Evolutionary conservation across 371 early-diverging fungal genomes (phyloP).

Genomic region (Apophysomyces elegans): DNA sequence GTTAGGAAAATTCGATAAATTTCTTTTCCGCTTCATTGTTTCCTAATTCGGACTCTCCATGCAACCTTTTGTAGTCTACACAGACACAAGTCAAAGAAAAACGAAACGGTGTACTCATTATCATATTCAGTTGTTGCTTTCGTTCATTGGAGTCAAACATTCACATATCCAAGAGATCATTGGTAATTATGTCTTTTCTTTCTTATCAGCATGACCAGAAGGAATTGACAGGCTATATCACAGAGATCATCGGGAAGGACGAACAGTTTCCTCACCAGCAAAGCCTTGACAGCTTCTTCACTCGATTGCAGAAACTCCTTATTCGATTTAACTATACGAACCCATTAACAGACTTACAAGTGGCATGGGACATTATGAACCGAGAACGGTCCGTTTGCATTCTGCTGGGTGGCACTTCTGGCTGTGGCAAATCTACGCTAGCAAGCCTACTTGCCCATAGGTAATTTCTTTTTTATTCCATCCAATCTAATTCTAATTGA

Average conservation of each 20-base stretch:
- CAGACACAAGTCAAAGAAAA: constrained; percentile 7
- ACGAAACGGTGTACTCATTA: constrained; percentile 23
- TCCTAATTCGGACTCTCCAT: not conserved
- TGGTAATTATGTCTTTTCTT: constrained; percentile 16
- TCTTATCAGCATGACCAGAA: not conserved
- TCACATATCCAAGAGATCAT: constrained; percentile 27
- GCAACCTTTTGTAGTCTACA: constrained; percentile 8
- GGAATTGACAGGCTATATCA: not conserved
- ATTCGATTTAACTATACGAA: constrained; percentile 25
- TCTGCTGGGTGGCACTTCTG: constrained; percentile 39
- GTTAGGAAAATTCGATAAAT: not conserved
- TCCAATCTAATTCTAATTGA: too few species aligned
- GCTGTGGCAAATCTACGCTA: constrained; percentile 42
- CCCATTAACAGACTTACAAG: constrained; percentile 29
- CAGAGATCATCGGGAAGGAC: constrained; percentile 4
- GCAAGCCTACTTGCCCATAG: constrained; percentile 38
- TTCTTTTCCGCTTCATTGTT: constrained; percentile 2
- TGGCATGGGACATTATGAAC: constrained; percentile 35
- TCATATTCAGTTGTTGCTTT: constrained; percentile 30
- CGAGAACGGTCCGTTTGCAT: constrained; percentile 38
- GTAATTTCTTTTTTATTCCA: not conserved
- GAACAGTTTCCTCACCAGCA: constrained; percentile 9
- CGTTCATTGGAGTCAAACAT: constrained; percentile 35
- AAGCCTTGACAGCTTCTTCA: constrained; percentile 14
- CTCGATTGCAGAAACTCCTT: constrained; percentile 14